Evolutionary conservation across 768 basidiomycete genomes (phyloP).

Genomic region (Galerina marginata): DNA sequence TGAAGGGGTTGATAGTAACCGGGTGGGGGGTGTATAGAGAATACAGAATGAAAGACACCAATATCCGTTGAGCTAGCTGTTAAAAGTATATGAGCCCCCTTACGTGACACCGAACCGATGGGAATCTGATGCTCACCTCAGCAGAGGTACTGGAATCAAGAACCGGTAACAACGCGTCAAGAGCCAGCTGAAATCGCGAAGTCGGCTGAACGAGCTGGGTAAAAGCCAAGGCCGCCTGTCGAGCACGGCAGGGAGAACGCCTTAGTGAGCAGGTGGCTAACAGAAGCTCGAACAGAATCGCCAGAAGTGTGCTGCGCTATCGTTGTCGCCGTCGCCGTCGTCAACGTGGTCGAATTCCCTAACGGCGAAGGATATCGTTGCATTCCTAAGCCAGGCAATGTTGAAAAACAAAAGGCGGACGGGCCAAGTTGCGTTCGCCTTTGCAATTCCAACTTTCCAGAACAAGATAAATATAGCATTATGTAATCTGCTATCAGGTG

Average conservation of each 20-base stretch:
- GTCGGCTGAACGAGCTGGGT: constrained; percentile 75
- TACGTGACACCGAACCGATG: constrained; percentile 11
- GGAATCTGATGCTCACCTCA: constrained; percentile 52
- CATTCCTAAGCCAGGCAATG: constrained; percentile 20
- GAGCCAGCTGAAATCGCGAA: constrained; percentile 82
- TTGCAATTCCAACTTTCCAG: neutral
- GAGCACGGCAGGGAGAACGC: constrained; percentile 78
- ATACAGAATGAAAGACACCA: constrained; percentile 81
- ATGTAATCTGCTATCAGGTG: constrained; percentile 16
- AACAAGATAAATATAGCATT: constrained; percentile 17
- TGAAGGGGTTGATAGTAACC: constrained; percentile 82
- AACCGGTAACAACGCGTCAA: constrained; percentile 80
- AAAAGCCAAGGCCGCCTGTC: constrained; percentile 78
- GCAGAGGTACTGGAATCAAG: constrained; percentile 57
- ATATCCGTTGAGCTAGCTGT: constrained; percentile 74
- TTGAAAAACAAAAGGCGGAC: constrained; percentile 15
- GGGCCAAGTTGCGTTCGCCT: constrained; percentile 14
- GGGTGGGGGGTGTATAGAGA: constrained; percentile 82
- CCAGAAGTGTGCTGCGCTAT: constrained; percentile 19
- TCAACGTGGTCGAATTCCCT: constrained; percentile 20
- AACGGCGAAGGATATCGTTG: constrained; percentile 25
- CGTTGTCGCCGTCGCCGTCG: constrained; percentile 13
- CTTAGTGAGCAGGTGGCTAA: constrained; percentile 67
- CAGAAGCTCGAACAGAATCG: constrained; percentile 65
- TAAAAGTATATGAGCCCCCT: constrained; percentile 9